Evolutionary conservation across 1,284 basidiomycete species (phyloP).

Genomic region (Volvariella volvacea): DNA sequence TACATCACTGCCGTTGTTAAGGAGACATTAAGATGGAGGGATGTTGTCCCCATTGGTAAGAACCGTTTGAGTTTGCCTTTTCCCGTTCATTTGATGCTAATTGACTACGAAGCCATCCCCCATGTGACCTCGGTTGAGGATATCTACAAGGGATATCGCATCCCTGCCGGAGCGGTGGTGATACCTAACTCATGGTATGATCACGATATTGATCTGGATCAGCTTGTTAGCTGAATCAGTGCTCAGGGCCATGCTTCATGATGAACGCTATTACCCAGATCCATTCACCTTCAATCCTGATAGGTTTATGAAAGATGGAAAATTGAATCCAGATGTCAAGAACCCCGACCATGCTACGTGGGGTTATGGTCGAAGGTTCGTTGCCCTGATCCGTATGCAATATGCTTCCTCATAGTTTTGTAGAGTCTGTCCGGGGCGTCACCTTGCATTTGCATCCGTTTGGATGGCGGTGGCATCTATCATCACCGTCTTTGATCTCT

Average conservation of each 20-base stretch:
- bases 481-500: slow-evolving; percentile 21
- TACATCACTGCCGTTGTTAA: slow-evolving; percentile 31
- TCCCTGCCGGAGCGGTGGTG: slow-evolving; percentile 22
- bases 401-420: not conserved
- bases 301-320: slow-evolving; percentile 24
- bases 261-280: slow-evolving; percentile 26
- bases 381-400: not conserved
- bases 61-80: not conserved
- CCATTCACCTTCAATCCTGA: slow-evolving; percentile 32
- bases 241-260: slow-evolving; percentile 29
- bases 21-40: slow-evolving; percentile 32
- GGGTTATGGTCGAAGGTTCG: slow-evolving; percentile 29
- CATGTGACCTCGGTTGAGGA: slow-evolving; percentile 18
- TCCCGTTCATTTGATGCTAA: not conserved
- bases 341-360: slow-evolving; percentile 24
- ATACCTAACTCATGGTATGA: slow-evolving; percentile 19
- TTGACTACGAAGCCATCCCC: slow-evolving; percentile 15
- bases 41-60: slow-evolving; percentile 20
- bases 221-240: not conserved
- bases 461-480: slow-evolving; percentile 25
- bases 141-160: slow-evolving; percentile 21
- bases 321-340: slow-evolving; percentile 19
- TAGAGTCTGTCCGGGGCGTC: slow-evolving; percentile 40
- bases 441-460: slow-evolving; percentile 23
- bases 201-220: not conserved